Evolutionary conservation across 2,329 filamentous ascomycete species (phyloP), one percentile per base, ranked within the genome.

Genomic region (Dactylonectria macrodidyma): DNA sequence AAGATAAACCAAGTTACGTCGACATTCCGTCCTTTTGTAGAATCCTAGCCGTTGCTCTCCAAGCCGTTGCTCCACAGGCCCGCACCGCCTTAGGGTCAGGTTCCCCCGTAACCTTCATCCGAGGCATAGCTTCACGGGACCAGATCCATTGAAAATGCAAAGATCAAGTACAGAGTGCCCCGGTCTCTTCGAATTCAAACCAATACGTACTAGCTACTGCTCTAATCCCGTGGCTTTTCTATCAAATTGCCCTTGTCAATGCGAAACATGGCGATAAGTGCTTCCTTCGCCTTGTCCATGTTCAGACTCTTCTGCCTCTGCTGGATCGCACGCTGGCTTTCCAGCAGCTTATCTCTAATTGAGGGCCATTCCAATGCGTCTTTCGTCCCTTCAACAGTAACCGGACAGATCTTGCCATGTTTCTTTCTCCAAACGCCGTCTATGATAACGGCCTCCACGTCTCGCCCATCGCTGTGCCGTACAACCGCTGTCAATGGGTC

Each of bases 391-490:
- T 65, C 47, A n/a, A 65, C 56, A 14, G 62, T 48, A 5, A 65
- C 50, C 22, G 62, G 26, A 22, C 50, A 47, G n/a, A 65, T 38
- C 56, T 65, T 60, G 14, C 62, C 56, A 33, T 55, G 19, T 56
- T 60, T 65, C 50, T 65, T 65, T 48, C 62, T 65, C 62, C 62
- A 65, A 16, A 65, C 22, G 3, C 62, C 62, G n/a, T 65, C 62
- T 26, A 65, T 33, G 10, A 65, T 22, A n/a, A 65, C 62, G 19
- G 54, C 62, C 33, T 65, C 62, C 7, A 65, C 50, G 46, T 65
- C 62, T 34, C 62, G 56, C 38, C 24, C 47, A 7, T 65, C 62
- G 30, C 62, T 65, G 19, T 65, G 62, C 10, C 62, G 56, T 11
- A 65, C 50, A 10, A 65, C 56, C 10, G 62, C 62, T n/a, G 55